Evolutionary conservation across 805 yeast species (phyloP), one percentile per base, ranked within the genome.

Genomic region (Torulaspora delbrueckii): DNA sequence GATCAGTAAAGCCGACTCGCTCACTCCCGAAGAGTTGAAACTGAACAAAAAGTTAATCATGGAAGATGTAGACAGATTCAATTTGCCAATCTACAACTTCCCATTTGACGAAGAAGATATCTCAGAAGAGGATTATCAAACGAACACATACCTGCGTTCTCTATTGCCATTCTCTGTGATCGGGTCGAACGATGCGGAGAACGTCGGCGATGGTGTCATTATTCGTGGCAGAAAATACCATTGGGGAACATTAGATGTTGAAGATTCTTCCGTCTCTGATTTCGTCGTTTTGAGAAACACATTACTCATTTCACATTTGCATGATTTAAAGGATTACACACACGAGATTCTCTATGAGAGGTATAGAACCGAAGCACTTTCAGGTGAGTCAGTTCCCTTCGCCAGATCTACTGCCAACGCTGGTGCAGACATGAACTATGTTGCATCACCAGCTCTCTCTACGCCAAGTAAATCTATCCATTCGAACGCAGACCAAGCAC

Each of bases 291-390:
- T 89, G 65, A 81, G 89, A 64, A 87, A 86, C 59, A 79, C 89
- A 3, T 70, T 89, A 48, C 76, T 89, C 59, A 84, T 86, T 58
- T 81, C 93, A 13, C 96, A 88, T 68, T 75, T 89, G 66, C 82
- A 82, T 62, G 96, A 89, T 62, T 79, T 89, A 66, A 87, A 87
- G 68, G 96, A 89, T 58, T 75, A 78, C 59, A 89, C 97, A 6
- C 95, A 86, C 63, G 96, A 88, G 63, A 76, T 82, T 33, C 71
- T 89, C 52, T 89, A 89, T 66, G 97, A 89, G 66, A 82, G 81
- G 62, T 89, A 89, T 68, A 82, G 97, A 75, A 86, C 96, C 8
- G 88, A 82, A 59, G 89, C 90, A 13, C 75, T 86, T 52, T 80
- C 87, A 24, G 82, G 85, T 25, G 83, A 79, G 49, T 42, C 55